Conservation (phyloP, 441 rosid genomes). For the Mallotus japonicus region DNA sequence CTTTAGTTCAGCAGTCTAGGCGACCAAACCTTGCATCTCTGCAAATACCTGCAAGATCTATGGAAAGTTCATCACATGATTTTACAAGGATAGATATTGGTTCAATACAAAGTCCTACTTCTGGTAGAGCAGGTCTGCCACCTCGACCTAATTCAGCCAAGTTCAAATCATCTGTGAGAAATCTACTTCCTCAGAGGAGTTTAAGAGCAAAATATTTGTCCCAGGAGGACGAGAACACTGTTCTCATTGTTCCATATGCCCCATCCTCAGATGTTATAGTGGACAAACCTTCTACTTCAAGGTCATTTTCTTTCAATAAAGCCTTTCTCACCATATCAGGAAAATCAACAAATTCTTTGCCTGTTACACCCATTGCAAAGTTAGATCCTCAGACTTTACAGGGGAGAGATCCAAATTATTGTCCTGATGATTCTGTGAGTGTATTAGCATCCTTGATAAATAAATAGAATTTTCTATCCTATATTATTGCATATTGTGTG, state of each 20-base stretch:
- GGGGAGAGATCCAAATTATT: slow-evolving; percentile 38
- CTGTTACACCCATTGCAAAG: slow-evolving; percentile 54
- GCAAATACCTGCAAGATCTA: slow-evolving; percentile 17
- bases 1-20: slow-evolving; percentile 6
- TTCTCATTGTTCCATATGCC: slow-evolving; percentile 41
- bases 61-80: slow-evolving; percentile 8
- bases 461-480: neutral
- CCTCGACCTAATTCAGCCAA: slow-evolving; percentile 53
- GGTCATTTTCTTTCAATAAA: slow-evolving; percentile 43
- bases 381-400: slow-evolving; percentile 66
- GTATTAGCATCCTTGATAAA: neutral
- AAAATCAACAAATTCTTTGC: slow-evolving; percentile 49
- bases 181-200: slow-evolving; percentile 48
- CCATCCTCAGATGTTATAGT: slow-evolving; percentile 34
- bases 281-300: slow-evolving; percentile 42
- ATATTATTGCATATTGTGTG: neutral
- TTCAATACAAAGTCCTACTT: slow-evolving; percentile 16
- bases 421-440: slow-evolving; percentile 35
- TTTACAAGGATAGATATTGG: slow-evolving; percentile 17
- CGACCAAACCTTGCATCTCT: slow-evolving; percentile 18
- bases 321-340: slow-evolving; percentile 29
- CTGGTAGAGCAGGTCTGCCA: slow-evolving; percentile 33
- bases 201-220: slow-evolving; percentile 31
- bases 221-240: slow-evolving; percentile 42
- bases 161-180: slow-evolving; percentile 40